phyloP scores from a whole-genome alignment of 2,329 filamentous ascomycete species.

The Pseudogymnoascus destructans region DNA sequence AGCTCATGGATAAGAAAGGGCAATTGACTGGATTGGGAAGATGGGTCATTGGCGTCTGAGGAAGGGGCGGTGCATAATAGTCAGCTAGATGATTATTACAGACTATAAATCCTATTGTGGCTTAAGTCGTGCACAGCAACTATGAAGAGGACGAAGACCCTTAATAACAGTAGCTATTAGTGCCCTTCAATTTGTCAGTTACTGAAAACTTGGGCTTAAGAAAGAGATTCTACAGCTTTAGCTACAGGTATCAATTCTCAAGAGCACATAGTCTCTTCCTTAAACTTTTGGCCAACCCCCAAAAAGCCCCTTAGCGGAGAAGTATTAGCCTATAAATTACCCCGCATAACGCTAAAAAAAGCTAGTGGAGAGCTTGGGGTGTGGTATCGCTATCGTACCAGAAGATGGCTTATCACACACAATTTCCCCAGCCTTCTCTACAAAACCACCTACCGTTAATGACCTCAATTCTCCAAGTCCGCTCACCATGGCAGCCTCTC shows the following conservation, averaged over 20 bases:
- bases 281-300: background rate
- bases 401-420: background rate
- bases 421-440: background rate
- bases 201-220: background rate
- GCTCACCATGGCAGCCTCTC: background rate
- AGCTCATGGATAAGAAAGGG: slow-evolving; percentile 33
- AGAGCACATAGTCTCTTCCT: background rate
- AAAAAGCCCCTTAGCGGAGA: background rate
- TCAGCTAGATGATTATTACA: background rate
- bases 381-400: background rate
- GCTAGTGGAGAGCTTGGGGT: background rate
- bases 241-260: background rate
- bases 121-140: background rate
- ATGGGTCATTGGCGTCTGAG: slow-evolving; percentile 15
- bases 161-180: background rate
- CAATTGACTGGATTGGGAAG: slow-evolving; percentile 27
- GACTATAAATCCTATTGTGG: background rate
- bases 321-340: background rate
- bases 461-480: background rate
- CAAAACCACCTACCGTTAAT: background rate
- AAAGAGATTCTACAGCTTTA: background rate
- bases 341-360: slow-evolving; percentile 1
- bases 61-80: slow-evolving; percentile 19
- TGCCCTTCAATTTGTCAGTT: background rate
- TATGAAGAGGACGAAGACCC: background rate